A percentile compares a stretch with the other conserved stretches of the same genome.
These are phyloP conservation scores for Calonectria crousiana DNA, from an alignment of 2,329 filamentous ascomycete genomes.

Conservation along the genomic window DNA sequence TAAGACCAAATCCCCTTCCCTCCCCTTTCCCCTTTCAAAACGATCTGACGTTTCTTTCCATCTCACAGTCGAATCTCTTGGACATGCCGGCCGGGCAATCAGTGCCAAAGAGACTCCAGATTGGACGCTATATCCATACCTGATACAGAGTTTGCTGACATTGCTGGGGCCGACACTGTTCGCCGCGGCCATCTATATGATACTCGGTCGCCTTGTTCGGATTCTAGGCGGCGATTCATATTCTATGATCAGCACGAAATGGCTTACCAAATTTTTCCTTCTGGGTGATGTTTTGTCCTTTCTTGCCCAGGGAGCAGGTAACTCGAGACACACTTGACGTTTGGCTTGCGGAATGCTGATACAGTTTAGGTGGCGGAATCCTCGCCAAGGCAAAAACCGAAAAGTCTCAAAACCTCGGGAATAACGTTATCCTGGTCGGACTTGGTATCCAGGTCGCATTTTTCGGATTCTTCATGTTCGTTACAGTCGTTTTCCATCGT, in stretches of 20 bases:
- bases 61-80: not conserved
- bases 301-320: not conserved
- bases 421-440: not conserved
- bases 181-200: not conserved
- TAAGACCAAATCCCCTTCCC: not conserved
- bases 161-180: not conserved
- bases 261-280: not conserved
- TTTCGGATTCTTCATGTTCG: not conserved
- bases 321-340: not conserved
- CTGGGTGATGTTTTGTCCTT: not conserved
- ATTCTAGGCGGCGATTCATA: not conserved
- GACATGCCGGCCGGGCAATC: not conserved
- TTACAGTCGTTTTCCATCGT: not conserved
- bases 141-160: not conserved
- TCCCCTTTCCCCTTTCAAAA: not conserved
- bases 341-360: not conserved
- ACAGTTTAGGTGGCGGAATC: not conserved
- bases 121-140: not conserved
- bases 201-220: not conserved
- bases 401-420: not conserved
- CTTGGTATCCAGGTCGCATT: not conserved
- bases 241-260: not conserved
- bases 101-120: not conserved
- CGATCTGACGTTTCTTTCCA: not conserved
- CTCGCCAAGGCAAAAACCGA: not conserved